phyloP scores from a whole-genome alignment of 495 filamentous ascomycete genomes.

The Penicillium lagena region DNA sequence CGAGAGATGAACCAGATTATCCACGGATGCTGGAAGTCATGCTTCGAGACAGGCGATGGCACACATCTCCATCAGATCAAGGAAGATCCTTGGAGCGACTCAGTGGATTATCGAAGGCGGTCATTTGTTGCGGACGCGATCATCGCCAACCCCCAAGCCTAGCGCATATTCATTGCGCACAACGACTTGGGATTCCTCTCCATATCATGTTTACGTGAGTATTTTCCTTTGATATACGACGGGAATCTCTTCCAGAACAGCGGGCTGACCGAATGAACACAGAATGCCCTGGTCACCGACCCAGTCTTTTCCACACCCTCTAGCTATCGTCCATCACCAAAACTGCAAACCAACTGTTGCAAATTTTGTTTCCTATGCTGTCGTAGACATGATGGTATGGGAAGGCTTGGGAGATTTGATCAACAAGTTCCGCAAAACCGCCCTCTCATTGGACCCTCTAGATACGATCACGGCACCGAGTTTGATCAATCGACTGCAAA shows the following conservation, averaged over 20 bases:
- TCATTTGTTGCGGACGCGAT: conserved; percentile 78
- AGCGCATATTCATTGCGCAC: conserved; percentile 75
- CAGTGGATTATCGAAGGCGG: conserved; percentile 29
- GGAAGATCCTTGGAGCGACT: conserved; percentile 30
- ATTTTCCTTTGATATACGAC: background rate
- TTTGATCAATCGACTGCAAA: conserved; percentile 52
- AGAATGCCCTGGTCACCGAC: conserved; percentile 61
- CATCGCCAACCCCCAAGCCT: conserved; percentile 84
- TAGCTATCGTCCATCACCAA: conserved; percentile 48
- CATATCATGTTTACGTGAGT: conserved; percentile 79
- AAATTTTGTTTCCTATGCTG: conserved; percentile 68
- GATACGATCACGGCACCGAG: conserved; percentile 63
- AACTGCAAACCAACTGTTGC: conserved; percentile 49
- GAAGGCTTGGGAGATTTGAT: conserved; percentile 73
- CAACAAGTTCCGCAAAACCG: conserved; percentile 62
- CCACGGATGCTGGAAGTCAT: conserved; percentile 72
- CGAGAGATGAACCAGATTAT: conserved; percentile 65
- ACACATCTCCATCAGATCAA: conserved; percentile 38
- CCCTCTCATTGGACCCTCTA: conserved; percentile 60
- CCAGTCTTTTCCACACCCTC: conserved; percentile 47
- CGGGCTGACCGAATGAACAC: background rate
- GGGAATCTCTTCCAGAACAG: too few species aligned
- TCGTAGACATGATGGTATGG: conserved; percentile 82
- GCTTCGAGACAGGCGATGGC: conserved; percentile 57
- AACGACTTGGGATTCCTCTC: conserved; percentile 70